Conservation (phyloP, 495 filamentous ascomycete species). For the Umbilicaria muhlenbergii region DNA sequence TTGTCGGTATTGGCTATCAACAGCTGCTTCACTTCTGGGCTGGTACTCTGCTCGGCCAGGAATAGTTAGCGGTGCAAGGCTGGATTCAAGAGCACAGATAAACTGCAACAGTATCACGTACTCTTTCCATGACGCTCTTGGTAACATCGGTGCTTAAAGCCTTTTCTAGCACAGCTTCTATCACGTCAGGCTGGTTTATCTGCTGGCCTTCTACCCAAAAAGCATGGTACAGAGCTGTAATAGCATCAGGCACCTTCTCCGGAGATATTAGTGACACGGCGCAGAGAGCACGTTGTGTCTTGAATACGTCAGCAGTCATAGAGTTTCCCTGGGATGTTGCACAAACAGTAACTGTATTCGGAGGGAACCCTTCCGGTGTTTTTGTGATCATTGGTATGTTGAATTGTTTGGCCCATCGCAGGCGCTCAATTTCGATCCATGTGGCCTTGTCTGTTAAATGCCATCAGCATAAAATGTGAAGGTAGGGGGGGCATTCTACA, state of each 20-base stretch:
- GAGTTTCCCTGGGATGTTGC: constrained; percentile 12
- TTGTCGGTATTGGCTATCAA: constrained; percentile 39
- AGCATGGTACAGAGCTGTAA: constrained; percentile 36
- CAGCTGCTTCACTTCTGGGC: constrained; percentile 36
- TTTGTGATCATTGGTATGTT: constrained; percentile 36
- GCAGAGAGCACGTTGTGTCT: constrained; percentile 20
- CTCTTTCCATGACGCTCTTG: constrained; percentile 25
- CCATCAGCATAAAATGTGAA: background rate
- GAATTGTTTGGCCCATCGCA: constrained; percentile 45
- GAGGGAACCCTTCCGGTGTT: constrained; percentile 43
- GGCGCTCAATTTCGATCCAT: constrained; percentile 44
- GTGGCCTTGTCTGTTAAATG: constrained; percentile 42
- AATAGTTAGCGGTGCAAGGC: background rate
- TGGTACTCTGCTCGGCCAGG: constrained; percentile 10
- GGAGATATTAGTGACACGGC: constrained; percentile 19
- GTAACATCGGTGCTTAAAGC: constrained; percentile 35
- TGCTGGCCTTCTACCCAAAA: constrained; percentile 40
- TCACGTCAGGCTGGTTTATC: constrained; percentile 32
- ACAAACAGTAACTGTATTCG: constrained; percentile 32
- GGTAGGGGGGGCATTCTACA: background rate
- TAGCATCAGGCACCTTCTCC: constrained; percentile 23
- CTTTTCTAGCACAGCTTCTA: constrained; percentile 27
- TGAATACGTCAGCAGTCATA: no score
- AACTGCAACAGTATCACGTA: constrained; percentile 11
- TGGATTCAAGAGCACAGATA: constrained; percentile 8